Conservation (phyloP, 768 basidiomycete genomes). For the Naganishia kalamii region DNA sequence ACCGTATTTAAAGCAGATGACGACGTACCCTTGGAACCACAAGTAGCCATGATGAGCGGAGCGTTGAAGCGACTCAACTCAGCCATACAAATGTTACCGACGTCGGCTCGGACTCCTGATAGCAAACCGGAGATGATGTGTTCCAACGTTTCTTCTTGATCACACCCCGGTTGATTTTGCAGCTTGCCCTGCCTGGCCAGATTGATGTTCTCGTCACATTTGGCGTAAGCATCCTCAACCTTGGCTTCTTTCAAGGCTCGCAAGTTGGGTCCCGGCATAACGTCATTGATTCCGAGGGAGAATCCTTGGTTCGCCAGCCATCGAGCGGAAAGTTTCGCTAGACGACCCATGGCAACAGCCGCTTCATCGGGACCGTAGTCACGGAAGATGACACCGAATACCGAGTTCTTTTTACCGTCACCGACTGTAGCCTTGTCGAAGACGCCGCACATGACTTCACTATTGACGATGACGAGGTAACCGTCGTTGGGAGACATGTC, state of each 20-base stretch:
- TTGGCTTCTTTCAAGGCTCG: conserved; percentile 71
- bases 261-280: conserved; percentile 86
- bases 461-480: conserved; percentile 93
- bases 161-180: conserved; percentile 94
- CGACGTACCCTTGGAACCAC: conserved; percentile 85
- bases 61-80: conserved; percentile 97
- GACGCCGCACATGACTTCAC: conserved; percentile 97
- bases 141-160: conserved; percentile 94
- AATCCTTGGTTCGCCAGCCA: conserved; percentile 96
- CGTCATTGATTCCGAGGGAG: conserved; percentile 96
- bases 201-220: conserved; percentile 79
- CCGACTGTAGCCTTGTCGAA: conserved; percentile 99
- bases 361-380: conserved; percentile 96
- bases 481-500: conserved; percentile 96
- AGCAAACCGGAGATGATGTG: conserved; percentile 88
- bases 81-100: conserved; percentile 95
- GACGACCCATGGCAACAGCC: conserved; percentile 85
- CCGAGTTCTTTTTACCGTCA: conserved; percentile 97
- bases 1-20: not conserved
- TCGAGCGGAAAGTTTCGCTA: conserved; percentile 91
- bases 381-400: conserved; percentile 93
- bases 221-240: conserved; percentile 79
- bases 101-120: conserved; percentile 90
- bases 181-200: conserved; percentile 82
- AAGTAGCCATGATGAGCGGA: conserved; percentile 96